Evolutionary conservation across 108 stramenopile species (phyloP).

Genomic region (Nitzschia sp.): DNA sequence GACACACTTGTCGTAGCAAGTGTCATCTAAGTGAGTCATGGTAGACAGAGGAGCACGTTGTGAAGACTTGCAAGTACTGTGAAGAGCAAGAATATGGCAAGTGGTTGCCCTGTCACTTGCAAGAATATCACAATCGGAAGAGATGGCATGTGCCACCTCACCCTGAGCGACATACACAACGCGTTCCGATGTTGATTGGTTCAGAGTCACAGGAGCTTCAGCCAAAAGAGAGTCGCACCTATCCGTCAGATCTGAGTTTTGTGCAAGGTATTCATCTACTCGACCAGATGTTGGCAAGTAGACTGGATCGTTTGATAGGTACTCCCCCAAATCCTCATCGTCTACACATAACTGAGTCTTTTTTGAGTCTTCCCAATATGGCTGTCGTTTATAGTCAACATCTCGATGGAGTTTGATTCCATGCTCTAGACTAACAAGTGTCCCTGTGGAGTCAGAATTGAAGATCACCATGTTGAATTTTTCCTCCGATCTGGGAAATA

Average conservation of each 20-base stretch:
- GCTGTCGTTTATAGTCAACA: neutral
- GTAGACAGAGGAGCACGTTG: constrained; percentile 38
- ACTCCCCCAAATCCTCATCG: constrained; percentile 5
- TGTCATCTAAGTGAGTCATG: constrained; percentile 70
- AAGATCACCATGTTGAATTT: constrained; percentile 38
- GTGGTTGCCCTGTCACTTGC: constrained; percentile 79
- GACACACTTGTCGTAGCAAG: constrained; percentile 57
- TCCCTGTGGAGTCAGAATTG: constrained; percentile 42
- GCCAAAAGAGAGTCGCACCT: constrained; percentile 19
- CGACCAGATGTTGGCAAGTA: constrained; percentile 14
- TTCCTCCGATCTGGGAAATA: no score
- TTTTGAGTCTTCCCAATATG: neutral
- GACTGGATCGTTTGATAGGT: neutral
- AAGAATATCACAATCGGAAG: constrained; percentile 48
- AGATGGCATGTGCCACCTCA: constrained; percentile 45
- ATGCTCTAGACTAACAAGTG: constrained; percentile 43
- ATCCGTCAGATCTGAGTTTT: constrained; percentile 11
- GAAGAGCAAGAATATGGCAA: constrained; percentile 81
- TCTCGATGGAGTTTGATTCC: neutral
- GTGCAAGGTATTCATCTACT: constrained; percentile 19
- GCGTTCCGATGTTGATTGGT: constrained; percentile 11
- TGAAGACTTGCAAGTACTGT: constrained; percentile 28
- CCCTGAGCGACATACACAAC: constrained; percentile 56
- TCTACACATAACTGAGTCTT: constrained; percentile 1
- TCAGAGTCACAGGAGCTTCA: constrained; percentile 4